Conservation (phyloP, 2,329 filamentous ascomycete species). For the Pyricularia sp. region DNA sequence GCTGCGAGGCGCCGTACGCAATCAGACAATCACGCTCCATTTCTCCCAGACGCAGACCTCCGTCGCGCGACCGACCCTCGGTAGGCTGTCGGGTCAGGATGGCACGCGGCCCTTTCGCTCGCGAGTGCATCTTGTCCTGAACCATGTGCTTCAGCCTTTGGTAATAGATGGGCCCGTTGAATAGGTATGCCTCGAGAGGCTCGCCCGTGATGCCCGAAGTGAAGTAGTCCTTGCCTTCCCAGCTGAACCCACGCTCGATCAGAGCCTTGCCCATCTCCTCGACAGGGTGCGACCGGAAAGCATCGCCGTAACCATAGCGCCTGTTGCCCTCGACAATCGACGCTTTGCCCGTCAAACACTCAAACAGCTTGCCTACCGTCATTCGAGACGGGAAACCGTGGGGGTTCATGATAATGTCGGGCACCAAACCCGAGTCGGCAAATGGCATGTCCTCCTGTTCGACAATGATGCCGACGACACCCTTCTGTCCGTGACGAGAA, state of each 20-base stretch:
- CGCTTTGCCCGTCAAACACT: slow-evolving; percentile 90
- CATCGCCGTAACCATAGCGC: slow-evolving; percentile 74
- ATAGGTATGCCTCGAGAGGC: slow-evolving; percentile 88
- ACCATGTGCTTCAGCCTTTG: slow-evolving; percentile 99
- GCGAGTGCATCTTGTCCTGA: slow-evolving; percentile 98
- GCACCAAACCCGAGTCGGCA: slow-evolving; percentile 79
- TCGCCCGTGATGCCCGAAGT: slow-evolving; percentile 94
- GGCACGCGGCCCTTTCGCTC: slow-evolving; percentile 79
- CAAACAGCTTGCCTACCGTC: slow-evolving; percentile 97
- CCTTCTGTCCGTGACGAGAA: slow-evolving; percentile 95
- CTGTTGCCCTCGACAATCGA: slow-evolving; percentile 76
- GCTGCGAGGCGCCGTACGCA: slow-evolving; percentile 88
- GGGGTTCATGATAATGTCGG: slow-evolving; percentile 99
- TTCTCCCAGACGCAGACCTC: slow-evolving; percentile 87
- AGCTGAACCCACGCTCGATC: slow-evolving; percentile 83
- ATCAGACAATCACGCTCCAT: slow-evolving; percentile 99
- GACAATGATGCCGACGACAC: slow-evolving; percentile 92
- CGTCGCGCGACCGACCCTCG: slow-evolving; percentile 86
- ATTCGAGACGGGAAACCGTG: slow-evolving; percentile 99
- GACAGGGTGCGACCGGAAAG: slow-evolving; percentile 75
- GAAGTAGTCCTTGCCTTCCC: slow-evolving; percentile 95
- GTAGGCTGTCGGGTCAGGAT: slow-evolving; percentile 93
- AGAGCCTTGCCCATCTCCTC: slow-evolving; percentile 84
- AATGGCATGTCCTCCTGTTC: slow-evolving; percentile 97
- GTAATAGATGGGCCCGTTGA: slow-evolving; percentile 98